Conservation (phyloP, 179 eudicot genomes). For the Monotropa hypopitys region DNA sequence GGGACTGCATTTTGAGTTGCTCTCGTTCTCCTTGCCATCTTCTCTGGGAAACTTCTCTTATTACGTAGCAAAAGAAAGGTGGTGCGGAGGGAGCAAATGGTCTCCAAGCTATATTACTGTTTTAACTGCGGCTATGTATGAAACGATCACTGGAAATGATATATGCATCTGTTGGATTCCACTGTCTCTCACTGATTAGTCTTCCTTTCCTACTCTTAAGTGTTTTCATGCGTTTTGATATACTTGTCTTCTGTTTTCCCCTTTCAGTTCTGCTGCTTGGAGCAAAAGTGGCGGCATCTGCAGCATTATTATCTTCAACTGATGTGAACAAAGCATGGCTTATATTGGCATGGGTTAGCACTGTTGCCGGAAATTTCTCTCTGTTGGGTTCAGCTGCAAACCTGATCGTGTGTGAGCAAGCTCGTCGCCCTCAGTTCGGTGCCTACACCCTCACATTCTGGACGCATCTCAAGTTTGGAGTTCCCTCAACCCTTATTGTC, state of each 20-base stretch:
- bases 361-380: conserved; percentile 69
- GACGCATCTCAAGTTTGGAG: conserved; percentile 75
- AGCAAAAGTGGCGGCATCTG: conserved; percentile 62
- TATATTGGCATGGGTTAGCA: conserved; percentile 77
- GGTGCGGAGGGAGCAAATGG: too few species aligned
- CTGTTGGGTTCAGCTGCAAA: conserved; percentile 76
- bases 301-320: conserved; percentile 44
- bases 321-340: conserved; percentile 72
- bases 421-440: conserved; percentile 40
- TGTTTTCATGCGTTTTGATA: too few species aligned
- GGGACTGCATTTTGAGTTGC: too few species aligned
- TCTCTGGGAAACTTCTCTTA: too few species aligned
- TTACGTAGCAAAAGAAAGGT: too few species aligned
- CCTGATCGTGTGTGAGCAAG: conserved; percentile 77
- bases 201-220: too few species aligned
- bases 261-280: conserved; percentile 53
- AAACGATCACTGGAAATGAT: too few species aligned
- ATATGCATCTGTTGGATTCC: too few species aligned
- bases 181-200: too few species aligned
- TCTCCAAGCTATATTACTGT: too few species aligned
- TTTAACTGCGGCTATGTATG: too few species aligned
- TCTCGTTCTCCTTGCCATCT: too few species aligned
- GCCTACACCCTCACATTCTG: conserved; percentile 60
- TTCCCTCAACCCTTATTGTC: conserved; percentile 61
- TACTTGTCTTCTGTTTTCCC: not conserved